These are phyloP conservation scores for Sporothrix variecibatus DNA, from an alignment of 2,329 filamentous ascomycete genomes.

Conservation along the genomic window DNA sequence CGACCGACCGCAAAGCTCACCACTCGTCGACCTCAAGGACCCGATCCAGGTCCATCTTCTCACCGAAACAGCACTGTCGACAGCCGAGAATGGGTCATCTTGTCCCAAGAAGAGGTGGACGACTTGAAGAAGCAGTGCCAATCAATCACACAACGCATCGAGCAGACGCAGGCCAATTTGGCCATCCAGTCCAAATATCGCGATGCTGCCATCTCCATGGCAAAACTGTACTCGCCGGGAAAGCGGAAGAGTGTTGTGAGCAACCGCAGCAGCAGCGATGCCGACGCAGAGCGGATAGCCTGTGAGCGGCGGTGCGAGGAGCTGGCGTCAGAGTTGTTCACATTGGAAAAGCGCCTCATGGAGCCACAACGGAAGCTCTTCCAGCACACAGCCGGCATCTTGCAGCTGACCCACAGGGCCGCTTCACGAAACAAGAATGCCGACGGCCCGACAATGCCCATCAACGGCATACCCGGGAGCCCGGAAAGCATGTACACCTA, in stretches of 20 bases:
- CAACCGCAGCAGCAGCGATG: constrained; percentile 56
- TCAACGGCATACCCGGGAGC: constrained; percentile 68
- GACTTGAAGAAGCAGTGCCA: constrained; percentile 84
- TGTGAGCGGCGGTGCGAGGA: constrained; percentile 85
- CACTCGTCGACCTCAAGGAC: constrained; percentile 64
- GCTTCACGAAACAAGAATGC: constrained; percentile 47
- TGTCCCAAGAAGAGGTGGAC: constrained; percentile 91
- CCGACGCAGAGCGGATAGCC: constrained; percentile 72
- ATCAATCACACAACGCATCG: constrained; percentile 72
- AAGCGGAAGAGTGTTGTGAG: constrained; percentile 53
- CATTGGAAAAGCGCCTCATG: constrained; percentile 74
- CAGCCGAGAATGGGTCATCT: constrained; percentile 78
- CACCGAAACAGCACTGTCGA: constrained; percentile 90
- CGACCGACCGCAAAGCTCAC: constrained; percentile 56
- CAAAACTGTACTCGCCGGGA: constrained; percentile 70
- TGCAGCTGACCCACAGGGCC: constrained; percentile 84
- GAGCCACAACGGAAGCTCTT: constrained; percentile 74
- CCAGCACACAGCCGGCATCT: constrained; percentile 87
- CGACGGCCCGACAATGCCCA: constrained; percentile 41
- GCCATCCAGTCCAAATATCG: constrained; percentile 90
- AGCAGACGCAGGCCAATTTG: constrained; percentile 78
- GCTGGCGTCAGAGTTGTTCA: constrained; percentile 76
- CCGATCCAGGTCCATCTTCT: constrained; percentile 85
- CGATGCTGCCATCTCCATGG: constrained; percentile 86
- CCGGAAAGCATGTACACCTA: constrained; percentile 76